Conservation (phyloP, 108 stramenopile species). For the Seminavis robusta region DNA sequence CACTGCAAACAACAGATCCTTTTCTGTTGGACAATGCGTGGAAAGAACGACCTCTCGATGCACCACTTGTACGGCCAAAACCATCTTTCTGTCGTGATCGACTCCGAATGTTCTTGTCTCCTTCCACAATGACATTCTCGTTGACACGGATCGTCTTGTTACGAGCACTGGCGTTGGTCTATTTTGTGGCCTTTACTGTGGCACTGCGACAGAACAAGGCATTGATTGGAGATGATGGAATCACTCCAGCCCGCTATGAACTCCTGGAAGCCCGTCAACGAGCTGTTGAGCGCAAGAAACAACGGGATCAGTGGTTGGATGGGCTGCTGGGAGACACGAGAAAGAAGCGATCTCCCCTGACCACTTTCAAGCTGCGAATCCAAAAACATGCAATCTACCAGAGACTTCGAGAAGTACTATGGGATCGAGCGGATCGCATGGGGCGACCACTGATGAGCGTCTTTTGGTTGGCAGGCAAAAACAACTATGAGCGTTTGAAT, state of each 20-base stretch:
- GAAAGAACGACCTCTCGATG: no score
- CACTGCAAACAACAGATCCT: no score
- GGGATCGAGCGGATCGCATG: constrained; percentile 42
- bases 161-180: constrained; percentile 58
- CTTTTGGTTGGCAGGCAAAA: constrained; percentile 47
- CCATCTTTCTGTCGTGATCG: no score
- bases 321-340: background rate
- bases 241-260: constrained; percentile 44
- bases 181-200: constrained; percentile 52
- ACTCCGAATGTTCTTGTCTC: no score
- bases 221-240: constrained; percentile 59
- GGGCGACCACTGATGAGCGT: constrained; percentile 44
- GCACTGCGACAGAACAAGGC: constrained; percentile 57
- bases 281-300: constrained; percentile 13
- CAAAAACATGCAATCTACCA: no score
- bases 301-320: constrained; percentile 33
- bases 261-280: constrained; percentile 32
- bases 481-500: constrained; percentile 38
- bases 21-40: no score
- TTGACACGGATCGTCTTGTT: constrained; percentile 57
- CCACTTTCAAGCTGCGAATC: no score
- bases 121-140: constrained; percentile 12
- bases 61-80: no score
- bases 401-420: constrained; percentile 39
- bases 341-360: background rate